Evolutionary conservation across 2,329 filamentous ascomycete species (phyloP), one percentile per base, ranked within the genome.

Genomic region (Scopulariopsis brevicaulis): DNA sequence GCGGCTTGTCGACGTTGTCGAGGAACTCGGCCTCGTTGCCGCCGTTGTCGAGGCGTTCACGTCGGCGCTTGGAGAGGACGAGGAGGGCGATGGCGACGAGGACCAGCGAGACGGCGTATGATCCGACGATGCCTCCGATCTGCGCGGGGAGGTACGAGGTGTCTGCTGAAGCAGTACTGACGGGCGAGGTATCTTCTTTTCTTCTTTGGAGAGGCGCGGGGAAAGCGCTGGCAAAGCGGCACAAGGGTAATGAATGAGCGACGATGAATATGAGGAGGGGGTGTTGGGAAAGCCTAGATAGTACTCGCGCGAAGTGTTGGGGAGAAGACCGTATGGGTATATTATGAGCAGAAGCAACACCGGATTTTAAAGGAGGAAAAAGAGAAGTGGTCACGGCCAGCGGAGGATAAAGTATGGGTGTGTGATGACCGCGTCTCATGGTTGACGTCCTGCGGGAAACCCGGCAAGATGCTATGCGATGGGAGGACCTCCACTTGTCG

Each of bases 111-210:
- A 90, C 70, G 59, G 92, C 79, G 82, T 96, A 96, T 60, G 89
- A 86, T 61, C 86, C 90, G 60, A 93, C 80, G 60, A 97, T 88
- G 63, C 86, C 90, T 62, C 88, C 87, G 64, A 96, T 85, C 71
- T 96, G 87, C 60, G 84, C 85, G 20, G 91, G 90, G 24, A 96
- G 46, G 22, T 50, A 81, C 64, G 77, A 71, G 58, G 77, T 55
- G 25, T 59, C 24, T 22, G 58, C 51, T 25, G 59, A 37, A 3
- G 61, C 57, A 8, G 60, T 62, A 48, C 61, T 60, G 48, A 60
- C 61, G 8, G 28, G n/a, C 35, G 40, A 18, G 5, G 34, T 34
- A 34, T 58, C 60, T 56, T 57, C 57, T 59, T 32, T 32, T 32
- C 55, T 63, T 60, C 46, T 37, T 20, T 61, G 54, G 51, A 59